Conservation (phyloP, 495 filamentous ascomycete genomes). For the Cudoniella acicularis region DNA sequence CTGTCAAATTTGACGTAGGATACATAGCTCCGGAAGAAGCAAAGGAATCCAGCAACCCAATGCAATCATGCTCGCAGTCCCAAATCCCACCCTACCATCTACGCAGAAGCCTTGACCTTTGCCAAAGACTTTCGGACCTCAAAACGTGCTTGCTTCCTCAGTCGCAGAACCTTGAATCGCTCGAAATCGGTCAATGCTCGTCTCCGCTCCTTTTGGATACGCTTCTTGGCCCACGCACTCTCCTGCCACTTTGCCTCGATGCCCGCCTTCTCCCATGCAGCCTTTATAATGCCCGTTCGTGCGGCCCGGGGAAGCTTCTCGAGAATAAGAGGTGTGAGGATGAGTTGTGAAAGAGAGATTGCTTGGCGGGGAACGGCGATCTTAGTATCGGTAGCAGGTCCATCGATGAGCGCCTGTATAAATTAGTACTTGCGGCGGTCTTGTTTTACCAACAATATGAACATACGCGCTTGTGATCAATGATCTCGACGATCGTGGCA, state of each 20-base stretch:
- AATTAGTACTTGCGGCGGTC: slow-evolving; percentile 13
- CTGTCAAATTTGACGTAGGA: slow-evolving; percentile 30
- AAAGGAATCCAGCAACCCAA: slow-evolving; percentile 32
- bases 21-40: slow-evolving; percentile 29
- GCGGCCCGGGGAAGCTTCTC: slow-evolving; percentile 81
- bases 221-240: slow-evolving; percentile 87
- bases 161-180: slow-evolving; percentile 96
- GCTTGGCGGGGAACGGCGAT: slow-evolving; percentile 80
- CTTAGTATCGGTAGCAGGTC: slow-evolving; percentile 72
- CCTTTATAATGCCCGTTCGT: slow-evolving; percentile 76
- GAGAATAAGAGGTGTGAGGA: slow-evolving; percentile 88
- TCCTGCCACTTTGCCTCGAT: slow-evolving; percentile 89
- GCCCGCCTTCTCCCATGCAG: slow-evolving; percentile 78
- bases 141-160: slow-evolving; percentile 97
- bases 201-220: slow-evolving; percentile 76
- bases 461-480: slow-evolving; percentile 99
- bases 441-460: slow-evolving; percentile 11
- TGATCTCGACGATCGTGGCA: slow-evolving; percentile 94
- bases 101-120: slow-evolving; percentile 26
- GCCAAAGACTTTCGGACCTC: slow-evolving; percentile 85
- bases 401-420: slow-evolving; percentile 85
- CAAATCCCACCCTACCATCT: slow-evolving; percentile 20
- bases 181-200: slow-evolving; percentile 94
- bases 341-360: slow-evolving; percentile 70
- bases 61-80: slow-evolving; percentile 26